Evolutionary conservation across 2,329 filamentous ascomycete genomes (phyloP), one percentile per base, ranked within the genome.

Genomic region (Exophiala sideris): DNA sequence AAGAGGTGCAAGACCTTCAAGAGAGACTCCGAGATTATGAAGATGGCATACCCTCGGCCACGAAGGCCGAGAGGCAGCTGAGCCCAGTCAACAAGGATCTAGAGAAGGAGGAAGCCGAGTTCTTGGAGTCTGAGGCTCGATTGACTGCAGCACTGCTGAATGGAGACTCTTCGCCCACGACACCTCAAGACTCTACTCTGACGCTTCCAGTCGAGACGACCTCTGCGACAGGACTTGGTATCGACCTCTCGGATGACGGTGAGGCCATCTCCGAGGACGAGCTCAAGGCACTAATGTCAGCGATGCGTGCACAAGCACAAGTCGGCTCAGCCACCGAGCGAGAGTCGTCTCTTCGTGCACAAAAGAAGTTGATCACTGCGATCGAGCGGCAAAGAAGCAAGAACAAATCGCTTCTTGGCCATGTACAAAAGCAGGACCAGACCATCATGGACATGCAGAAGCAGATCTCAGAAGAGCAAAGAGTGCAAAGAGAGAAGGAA

Each of bases 1-100:
- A 64, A 44, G 60, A 57, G 9, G 56, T 65, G 34, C 61, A 62
- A 33, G 66, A 68, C 11, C 45, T 67, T 3, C 61, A 62, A 29
- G 50, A 52, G 14, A 49, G 58, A 20, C 35, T 64, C 33, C 50
- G 50, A 14, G 60, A 64, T 35, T 62, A 61, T 36, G 60, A 64
- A 42, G 60, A 64, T 34, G 62, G 56, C 3, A 42, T 54, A 18
- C 32, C 45, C 21, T 51, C 52, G 9, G 45, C 50, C 11, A 33
- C 53, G 4, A 54, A 41, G 16, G 52, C 53, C 11, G 45, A 49
- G 35, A 45, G 32, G 12, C 39, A 29, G 5, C 45, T 49, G 4
- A 50, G 41, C 14, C 47, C 53, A 21, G 48, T 57, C 21, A 48
- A 53, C 36, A 49, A 48, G 50, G 60, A 59, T 24, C 52, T 63